Percentiles rank a stretch among this genome's conserved stretches.
Conservation (phyloP, 2,329 filamentous ascomycete genomes). For the Apiospora rasikravindrae region DNA sequence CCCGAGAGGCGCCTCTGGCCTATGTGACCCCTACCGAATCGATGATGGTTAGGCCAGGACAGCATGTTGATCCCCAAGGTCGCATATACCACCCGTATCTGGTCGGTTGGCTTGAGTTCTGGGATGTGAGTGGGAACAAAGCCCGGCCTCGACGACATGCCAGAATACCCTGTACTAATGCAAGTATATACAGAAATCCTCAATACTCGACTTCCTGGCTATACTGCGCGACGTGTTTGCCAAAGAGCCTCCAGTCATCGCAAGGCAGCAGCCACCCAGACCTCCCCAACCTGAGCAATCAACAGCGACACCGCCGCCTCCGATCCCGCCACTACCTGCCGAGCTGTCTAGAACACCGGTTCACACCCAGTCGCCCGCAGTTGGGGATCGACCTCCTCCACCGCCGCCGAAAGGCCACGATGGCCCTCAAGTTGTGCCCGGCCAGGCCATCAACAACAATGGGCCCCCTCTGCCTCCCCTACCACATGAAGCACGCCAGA, state of each 20-base stretch:
- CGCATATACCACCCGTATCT: conserved; percentile 96
- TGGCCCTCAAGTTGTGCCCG: conserved; percentile 37
- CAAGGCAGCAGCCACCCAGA: conserved; percentile 59
- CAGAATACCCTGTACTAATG: conserved; percentile 27
- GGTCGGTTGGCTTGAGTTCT: conserved; percentile 85
- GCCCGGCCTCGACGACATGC: background rate
- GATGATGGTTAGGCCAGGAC: conserved; percentile 89
- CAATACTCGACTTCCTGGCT: conserved; percentile 79
- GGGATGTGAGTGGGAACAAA: conserved; percentile 72
- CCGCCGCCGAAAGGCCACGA: conserved; percentile 60
- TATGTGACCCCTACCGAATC: conserved; percentile 88
- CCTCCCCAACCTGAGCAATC: background rate
- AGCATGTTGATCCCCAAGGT: conserved; percentile 93
- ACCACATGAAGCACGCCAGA: conserved; percentile 38
- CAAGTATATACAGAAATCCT: conserved; percentile 71
- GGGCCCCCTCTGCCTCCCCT: conserved; percentile 42
- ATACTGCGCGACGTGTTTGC: conserved; percentile 88
- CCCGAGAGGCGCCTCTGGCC: conserved; percentile 80
- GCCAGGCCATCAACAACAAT: conserved; percentile 38
- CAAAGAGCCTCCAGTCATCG: conserved; percentile 90
- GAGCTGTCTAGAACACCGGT: conserved; percentile 57
- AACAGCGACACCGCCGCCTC: conserved; percentile 51
- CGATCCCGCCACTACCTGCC: conserved; percentile 72
- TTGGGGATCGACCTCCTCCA: conserved; percentile 48
- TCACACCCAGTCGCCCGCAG: conserved; percentile 42